phyloP scores from a whole-genome alignment of 805 yeast species.

The Saccharomycopsis olivae region DNA sequence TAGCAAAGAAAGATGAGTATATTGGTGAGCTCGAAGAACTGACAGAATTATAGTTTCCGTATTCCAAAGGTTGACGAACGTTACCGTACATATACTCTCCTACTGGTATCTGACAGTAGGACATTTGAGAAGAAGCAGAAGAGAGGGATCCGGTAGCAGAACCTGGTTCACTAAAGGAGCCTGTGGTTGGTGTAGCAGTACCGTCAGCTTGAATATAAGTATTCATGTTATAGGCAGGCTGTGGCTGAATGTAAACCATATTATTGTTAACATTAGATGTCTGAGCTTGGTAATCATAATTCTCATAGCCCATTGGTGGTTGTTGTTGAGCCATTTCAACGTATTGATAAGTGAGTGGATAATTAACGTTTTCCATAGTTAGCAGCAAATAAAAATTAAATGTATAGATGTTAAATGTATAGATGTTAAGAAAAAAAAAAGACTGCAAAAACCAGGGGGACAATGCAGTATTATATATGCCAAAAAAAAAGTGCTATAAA shows the following conservation, averaged over 20 bases:
- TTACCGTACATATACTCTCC: neutral
- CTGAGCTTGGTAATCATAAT: neutral
- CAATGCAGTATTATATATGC: no score
- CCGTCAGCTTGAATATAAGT: neutral
- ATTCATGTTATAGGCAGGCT: neutral
- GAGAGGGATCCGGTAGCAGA: neutral
- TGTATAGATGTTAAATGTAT: no score
- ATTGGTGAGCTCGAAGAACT: constrained; percentile 4
- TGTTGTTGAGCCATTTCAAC: neutral
- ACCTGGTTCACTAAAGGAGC: neutral
- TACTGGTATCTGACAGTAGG: neutral
- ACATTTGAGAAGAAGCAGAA: neutral
- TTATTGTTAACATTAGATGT: neutral
- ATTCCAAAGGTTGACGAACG: neutral
- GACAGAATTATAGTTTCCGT: neutral
- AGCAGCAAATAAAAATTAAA: no score
- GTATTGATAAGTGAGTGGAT: neutral
- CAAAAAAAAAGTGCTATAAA: no score
- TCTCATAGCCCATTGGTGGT: neutral
- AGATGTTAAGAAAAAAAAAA: no score
- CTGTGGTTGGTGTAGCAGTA: no score
- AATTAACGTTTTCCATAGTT: neutral
- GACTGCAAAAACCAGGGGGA: no score
- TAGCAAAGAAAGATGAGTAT: constrained; percentile 5
- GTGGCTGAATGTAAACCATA: neutral